Evolutionary conservation across 768 basidiomycete species (phyloP).

Genomic region (Mycena pura): DNA sequence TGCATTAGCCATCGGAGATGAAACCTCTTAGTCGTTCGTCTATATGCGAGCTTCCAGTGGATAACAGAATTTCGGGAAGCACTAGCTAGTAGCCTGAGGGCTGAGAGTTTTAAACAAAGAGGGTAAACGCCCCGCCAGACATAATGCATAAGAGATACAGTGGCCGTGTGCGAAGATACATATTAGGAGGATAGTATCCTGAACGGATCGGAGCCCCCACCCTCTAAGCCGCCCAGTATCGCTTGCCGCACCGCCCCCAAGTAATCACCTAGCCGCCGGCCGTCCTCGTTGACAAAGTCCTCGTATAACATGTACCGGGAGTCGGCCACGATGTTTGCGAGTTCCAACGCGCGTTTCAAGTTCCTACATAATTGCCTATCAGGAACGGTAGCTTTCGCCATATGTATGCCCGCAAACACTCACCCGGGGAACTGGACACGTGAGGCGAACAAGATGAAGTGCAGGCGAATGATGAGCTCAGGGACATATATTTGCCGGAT

Average conservation of each 20-base stretch:
- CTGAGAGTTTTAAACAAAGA: too few species aligned
- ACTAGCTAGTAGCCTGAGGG: too few species aligned
- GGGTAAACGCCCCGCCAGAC: too few species aligned
- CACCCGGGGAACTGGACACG: constrained; percentile 70
- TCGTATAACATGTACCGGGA: constrained; percentile 86
- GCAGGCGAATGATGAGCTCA: constrained; percentile 86
- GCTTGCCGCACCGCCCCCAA: constrained; percentile 75
- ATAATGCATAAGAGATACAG: too few species aligned
- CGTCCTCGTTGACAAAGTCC: constrained; percentile 75
- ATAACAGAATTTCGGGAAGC: too few species aligned
- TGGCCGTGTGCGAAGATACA: too few species aligned
- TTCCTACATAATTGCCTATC: constrained; percentile 54
- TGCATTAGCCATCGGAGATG: too few species aligned
- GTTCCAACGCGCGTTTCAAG: constrained; percentile 73
- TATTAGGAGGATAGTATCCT: constrained; percentile 44
- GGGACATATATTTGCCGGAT: constrained; percentile 91
- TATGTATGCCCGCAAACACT: constrained; percentile 32
- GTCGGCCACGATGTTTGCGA: constrained; percentile 88
- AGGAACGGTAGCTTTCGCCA: background rate
- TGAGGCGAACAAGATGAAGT: constrained; percentile 72
- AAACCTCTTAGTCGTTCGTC: too few species aligned
- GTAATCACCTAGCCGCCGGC: constrained; percentile 73
- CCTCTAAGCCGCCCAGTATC: constrained; percentile 72
- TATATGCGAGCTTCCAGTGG: too few species aligned
- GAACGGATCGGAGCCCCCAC: constrained; percentile 81